A percentile compares a stretch with the other conserved stretches of the same genome.
Evolutionary conservation across 2,329 filamentous ascomycete species (phyloP).

Genomic region (Fusarium phyllophilum): DNA sequence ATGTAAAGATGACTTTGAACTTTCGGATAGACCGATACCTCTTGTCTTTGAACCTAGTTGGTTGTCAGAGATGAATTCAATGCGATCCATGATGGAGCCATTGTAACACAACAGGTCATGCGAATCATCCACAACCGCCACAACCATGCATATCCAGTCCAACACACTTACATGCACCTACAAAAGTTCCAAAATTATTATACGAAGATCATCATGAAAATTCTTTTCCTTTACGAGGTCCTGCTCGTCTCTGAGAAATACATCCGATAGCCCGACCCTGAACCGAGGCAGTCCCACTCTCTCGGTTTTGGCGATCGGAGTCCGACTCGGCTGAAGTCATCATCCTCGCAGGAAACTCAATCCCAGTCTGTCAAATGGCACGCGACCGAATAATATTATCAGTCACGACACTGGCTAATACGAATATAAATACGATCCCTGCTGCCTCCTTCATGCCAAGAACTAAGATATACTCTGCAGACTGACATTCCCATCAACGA

Average conservation of each 20-base stretch:
- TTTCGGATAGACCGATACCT: fast-evolving
- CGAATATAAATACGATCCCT: neutral
- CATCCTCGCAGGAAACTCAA: neutral
- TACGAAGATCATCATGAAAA: neutral
- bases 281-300: slow-evolving; percentile 16
- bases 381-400: neutral
- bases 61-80: neutral
- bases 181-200: neutral
- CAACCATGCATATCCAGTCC: neutral
- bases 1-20: fast-evolving
- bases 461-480: neutral
- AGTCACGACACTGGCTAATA: neutral
- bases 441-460: neutral
- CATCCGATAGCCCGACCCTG: neutral
- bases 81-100: neutral
- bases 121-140: neutral
- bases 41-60: neutral
- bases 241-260: neutral
- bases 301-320: slow-evolving; percentile 4
- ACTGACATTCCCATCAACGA: neutral
- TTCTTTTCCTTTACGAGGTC: neutral
- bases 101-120: neutral
- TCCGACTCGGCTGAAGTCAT: slow-evolving; percentile 10
- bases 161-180: fast-evolving
- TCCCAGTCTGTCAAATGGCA: neutral